These are phyloP conservation scores for Biscogniauxia sp. DNA, from an alignment of 2,329 filamentous ascomycete species.

Conservation along the genomic window DNA sequence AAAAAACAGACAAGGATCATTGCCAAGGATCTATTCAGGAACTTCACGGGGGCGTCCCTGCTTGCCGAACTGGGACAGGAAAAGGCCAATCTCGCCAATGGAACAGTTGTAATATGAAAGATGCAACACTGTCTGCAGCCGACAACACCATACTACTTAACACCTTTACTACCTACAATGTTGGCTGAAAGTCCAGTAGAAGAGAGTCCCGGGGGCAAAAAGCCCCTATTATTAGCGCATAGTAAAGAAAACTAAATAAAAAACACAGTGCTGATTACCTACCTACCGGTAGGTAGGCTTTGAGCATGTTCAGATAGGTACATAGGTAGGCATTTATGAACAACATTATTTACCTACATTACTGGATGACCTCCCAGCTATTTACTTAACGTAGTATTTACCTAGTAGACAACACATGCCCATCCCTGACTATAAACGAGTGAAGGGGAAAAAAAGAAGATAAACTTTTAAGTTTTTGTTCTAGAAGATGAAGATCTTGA, in stretches of 20 bases:
- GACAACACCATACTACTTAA: not conserved
- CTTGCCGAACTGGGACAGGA: constrained; percentile 21
- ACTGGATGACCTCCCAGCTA: too few species aligned
- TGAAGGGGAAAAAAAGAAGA: too few species aligned
- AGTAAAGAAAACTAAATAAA: not conserved
- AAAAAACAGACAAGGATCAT: not conserved
- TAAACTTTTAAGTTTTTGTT: too few species aligned
- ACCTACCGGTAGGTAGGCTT: not conserved
- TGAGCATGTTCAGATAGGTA: too few species aligned
- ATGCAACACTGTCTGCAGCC: constrained; percentile 21
- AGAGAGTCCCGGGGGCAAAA: not conserved
- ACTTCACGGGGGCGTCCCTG: not conserved
- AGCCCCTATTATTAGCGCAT: not conserved
- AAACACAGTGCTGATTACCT: not conserved
- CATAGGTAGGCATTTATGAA: too few species aligned
- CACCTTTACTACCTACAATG: too few species aligned
- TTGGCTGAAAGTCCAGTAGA: not conserved
- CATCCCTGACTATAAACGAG: too few species aligned
- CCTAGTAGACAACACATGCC: too few species aligned
- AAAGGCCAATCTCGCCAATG: constrained; percentile 29
- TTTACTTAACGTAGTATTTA: too few species aligned
- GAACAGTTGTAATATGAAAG: constrained; percentile 21
- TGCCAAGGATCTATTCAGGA: not conserved
- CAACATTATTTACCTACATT: too few species aligned
- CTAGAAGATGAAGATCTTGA: too few species aligned